These are phyloP conservation scores for Clathrospora elynae DNA, from an alignment of 2,329 filamentous ascomycete species.

Conservation along the genomic window DNA sequence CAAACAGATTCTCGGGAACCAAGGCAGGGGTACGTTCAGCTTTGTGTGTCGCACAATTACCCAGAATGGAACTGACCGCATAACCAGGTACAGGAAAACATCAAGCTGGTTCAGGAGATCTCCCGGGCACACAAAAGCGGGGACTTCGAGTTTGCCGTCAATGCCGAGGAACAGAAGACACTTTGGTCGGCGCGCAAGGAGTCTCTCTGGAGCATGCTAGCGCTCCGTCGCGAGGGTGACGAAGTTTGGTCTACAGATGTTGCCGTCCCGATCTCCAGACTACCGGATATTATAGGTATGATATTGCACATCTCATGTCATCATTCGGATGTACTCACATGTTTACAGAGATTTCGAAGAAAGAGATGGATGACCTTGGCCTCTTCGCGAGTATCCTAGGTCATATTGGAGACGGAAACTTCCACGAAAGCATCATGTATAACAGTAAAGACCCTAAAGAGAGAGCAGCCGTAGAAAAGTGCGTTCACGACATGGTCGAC, in stretches of 20 bases:
- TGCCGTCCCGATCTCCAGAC: slow-evolving; percentile 63
- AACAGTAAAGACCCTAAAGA: slow-evolving; percentile 71
- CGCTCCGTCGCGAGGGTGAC: slow-evolving; percentile 59
- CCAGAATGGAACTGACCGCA: slow-evolving; percentile 37
- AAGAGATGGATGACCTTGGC: slow-evolving; percentile 83
- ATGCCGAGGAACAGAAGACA: slow-evolving; percentile 59
- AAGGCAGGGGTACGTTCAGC: slow-evolving; percentile 60
- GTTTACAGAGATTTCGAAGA: slow-evolving; percentile 76
- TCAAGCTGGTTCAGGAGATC: slow-evolving; percentile 69
- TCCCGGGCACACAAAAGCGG: slow-evolving; percentile 64
- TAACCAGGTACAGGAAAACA: slow-evolving; percentile 72
- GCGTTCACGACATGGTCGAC: slow-evolving; percentile 87
- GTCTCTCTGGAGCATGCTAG: slow-evolving; percentile 65
- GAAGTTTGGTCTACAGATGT: slow-evolving; percentile 68
- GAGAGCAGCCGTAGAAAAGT: slow-evolving; percentile 74
- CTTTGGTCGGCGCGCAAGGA: slow-evolving; percentile 67
- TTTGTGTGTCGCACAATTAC: slow-evolving; percentile 18
- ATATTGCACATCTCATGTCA: background rate
- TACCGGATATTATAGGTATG: slow-evolving; percentile 66
- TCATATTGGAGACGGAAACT: slow-evolving; percentile 92
- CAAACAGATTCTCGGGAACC: slow-evolving; percentile 69
- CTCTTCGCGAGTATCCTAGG: slow-evolving; percentile 87
- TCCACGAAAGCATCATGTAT: slow-evolving; percentile 92
- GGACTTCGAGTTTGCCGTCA: slow-evolving; percentile 61
- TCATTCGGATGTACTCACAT: slow-evolving; percentile 14